Conservation (phyloP, 2,329 filamentous ascomycete species). For the Trichoderma breve region DNA sequence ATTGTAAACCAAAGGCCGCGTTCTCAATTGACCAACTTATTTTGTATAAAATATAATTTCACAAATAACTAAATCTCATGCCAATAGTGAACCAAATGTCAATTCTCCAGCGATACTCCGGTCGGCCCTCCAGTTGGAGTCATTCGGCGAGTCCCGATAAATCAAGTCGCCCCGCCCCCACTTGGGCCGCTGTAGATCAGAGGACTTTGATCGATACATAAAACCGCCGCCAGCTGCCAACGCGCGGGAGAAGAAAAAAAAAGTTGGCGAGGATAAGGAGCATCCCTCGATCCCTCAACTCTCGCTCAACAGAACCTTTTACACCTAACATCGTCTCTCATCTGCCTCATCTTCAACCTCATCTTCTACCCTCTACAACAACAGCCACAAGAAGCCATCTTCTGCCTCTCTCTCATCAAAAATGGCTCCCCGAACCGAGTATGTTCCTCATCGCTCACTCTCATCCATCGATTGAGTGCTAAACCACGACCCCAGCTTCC, state of each 20-base stretch:
- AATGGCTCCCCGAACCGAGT: slow-evolving; percentile 25
- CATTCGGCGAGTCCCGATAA: background rate
- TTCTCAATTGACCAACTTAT: background rate
- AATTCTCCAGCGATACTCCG: background rate
- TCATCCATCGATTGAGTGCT: background rate
- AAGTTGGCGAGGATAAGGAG: background rate
- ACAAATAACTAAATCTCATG: no score
- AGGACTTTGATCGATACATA: background rate
- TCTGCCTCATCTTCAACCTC: background rate
- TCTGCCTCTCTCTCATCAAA: background rate
- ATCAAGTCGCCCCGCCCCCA: slow-evolving; percentile 8
- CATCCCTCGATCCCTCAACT: background rate
- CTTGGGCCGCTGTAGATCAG: background rate
- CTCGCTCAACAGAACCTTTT: background rate
- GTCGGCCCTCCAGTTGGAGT: background rate
- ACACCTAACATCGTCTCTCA: background rate
- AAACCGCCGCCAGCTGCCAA: background rate
- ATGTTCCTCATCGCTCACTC: background rate
- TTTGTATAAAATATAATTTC: background rate
- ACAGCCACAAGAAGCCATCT: background rate
- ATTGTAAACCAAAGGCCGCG: background rate
- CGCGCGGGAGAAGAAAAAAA: background rate
- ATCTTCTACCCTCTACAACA: background rate
- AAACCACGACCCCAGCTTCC: slow-evolving; percentile 53
- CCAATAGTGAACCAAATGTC: no score